phyloP scores from a whole-genome alignment of 768 basidiomycete species.

The Mycena kentingensis region DNA sequence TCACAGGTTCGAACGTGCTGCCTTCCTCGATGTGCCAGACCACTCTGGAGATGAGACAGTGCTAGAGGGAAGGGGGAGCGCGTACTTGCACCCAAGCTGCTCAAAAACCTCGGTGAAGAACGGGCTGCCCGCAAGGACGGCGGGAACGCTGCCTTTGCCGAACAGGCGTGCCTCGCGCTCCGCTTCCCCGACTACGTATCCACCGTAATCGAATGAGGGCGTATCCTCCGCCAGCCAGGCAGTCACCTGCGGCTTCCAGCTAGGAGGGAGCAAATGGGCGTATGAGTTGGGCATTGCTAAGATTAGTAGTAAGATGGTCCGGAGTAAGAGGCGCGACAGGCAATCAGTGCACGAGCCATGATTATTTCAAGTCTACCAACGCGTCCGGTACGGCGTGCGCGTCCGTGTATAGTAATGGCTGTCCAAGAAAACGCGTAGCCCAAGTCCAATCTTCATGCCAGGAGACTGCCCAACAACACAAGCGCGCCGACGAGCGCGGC shows the following conservation, averaged over 20 bases:
- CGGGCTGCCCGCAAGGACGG: conserved; percentile 90
- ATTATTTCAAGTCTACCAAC: too few species aligned
- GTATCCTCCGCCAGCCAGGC: conserved; percentile 92
- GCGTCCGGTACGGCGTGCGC: too few species aligned
- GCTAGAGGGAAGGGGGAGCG: neutral
- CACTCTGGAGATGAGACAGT: conserved; percentile 54
- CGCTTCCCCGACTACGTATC: conserved; percentile 93
- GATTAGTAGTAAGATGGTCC: too few species aligned
- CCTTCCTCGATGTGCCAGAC: conserved; percentile 94
- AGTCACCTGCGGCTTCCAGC: conserved; percentile 82
- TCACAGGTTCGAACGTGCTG: conserved; percentile 74
- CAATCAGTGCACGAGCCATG: too few species aligned
- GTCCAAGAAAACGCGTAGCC: too few species aligned
- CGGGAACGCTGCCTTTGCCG: conserved; percentile 80
- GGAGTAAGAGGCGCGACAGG: too few species aligned
- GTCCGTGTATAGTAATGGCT: too few species aligned
- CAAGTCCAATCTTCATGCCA: conserved; percentile 28
- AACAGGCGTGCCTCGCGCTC: conserved; percentile 83
- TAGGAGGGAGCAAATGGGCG: conserved; percentile 85
- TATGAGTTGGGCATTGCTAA: conserved; percentile 44
- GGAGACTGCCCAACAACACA: conserved; percentile 38
- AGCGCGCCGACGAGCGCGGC: conserved; percentile 36
- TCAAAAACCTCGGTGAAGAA: conserved; percentile 93
- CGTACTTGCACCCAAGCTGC: conserved; percentile 84
- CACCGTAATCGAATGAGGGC: conserved; percentile 95